These are phyloP conservation scores for Wickerhamomyces subpelliculosus DNA, from an alignment of 805 yeast genomes.

Conservation along the genomic window DNA sequence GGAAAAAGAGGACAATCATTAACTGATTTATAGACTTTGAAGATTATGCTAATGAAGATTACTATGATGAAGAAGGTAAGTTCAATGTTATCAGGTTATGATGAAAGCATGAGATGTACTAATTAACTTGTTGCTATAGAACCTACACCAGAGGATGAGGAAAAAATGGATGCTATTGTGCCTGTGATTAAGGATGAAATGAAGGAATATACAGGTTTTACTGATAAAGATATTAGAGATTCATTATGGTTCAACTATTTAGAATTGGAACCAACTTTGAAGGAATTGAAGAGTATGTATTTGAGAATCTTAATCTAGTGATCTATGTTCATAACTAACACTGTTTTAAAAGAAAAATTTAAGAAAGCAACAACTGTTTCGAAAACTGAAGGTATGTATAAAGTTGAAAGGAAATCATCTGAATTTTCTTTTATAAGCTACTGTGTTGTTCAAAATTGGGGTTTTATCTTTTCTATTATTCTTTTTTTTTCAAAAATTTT, in stretches of 20 bases:
- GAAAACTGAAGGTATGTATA: constrained; percentile 41
- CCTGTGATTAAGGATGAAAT: constrained; percentile 36
- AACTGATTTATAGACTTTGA: constrained; percentile 20
- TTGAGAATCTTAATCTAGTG: neutral
- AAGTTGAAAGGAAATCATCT: neutral
- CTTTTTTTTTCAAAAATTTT: neutral
- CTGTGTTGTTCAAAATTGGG: constrained; percentile 6
- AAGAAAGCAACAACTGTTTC: constrained; percentile 16
- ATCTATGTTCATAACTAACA: constrained; percentile 2
- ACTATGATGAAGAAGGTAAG: constrained; percentile 17
- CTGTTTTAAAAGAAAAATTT: constrained; percentile 13
- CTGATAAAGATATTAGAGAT: constrained; percentile 47
- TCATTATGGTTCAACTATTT: constrained; percentile 54
- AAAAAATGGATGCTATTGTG: constrained; percentile 33
- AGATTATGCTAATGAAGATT: constrained; percentile 23
- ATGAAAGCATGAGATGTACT: neutral
- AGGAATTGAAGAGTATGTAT: constrained; percentile 31
- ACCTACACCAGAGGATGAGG: constrained; percentile 33
- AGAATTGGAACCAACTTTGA: constrained; percentile 43
- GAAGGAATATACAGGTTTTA: constrained; percentile 31
- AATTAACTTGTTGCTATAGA: constrained; percentile 6
- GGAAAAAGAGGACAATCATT: no score
- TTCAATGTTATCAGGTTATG: no score
- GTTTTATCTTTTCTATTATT: neutral
- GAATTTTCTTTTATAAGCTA: constrained; percentile 1